A percentile compares a stretch with the other conserved stretches of the same genome.
Conservation (phyloP, 2,329 filamentous ascomycete genomes). For the Phaeosphaeria sp. region DNA sequence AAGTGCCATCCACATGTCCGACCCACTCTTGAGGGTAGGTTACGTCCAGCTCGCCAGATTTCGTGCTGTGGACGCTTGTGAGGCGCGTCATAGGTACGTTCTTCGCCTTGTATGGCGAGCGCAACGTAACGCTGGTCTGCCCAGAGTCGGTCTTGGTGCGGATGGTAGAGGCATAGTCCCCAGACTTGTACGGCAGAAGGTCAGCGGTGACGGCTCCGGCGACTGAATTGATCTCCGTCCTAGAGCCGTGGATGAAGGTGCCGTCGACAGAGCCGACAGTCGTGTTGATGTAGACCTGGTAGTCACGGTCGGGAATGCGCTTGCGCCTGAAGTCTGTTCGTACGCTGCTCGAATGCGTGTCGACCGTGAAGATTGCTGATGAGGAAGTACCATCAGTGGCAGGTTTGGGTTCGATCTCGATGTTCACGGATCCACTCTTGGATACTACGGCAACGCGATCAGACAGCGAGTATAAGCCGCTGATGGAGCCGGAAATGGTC, state of each 20-base stretch:
- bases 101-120: conserved; percentile 40
- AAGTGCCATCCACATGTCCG: conserved; percentile 47
- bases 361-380: conserved; percentile 48
- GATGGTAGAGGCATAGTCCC: conserved; percentile 36
- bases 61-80: conserved; percentile 44
- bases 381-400: conserved; percentile 31
- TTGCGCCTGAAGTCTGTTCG: conserved; percentile 44
- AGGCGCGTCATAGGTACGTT: conserved; percentile 35
- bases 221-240: conserved; percentile 43
- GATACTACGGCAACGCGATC: conserved; percentile 52
- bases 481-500: conserved; percentile 50
- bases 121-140: conserved; percentile 41
- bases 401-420: conserved; percentile 49
- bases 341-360: conserved; percentile 48
- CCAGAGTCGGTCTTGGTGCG: conserved; percentile 46
- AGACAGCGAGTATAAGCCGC: conserved; percentile 49
- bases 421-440: conserved; percentile 50
- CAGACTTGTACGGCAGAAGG: conserved; percentile 45
- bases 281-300: conserved; percentile 48
- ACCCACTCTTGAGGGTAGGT: conserved; percentile 53
- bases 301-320: conserved; percentile 51
- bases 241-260: conserved; percentile 55
- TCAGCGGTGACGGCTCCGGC: conserved; percentile 49
- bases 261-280: conserved; percentile 49
- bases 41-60: conserved; percentile 45